Evolutionary conservation across 2,329 filamentous ascomycete species (phyloP).

Genomic region (Cladosporium velox): DNA sequence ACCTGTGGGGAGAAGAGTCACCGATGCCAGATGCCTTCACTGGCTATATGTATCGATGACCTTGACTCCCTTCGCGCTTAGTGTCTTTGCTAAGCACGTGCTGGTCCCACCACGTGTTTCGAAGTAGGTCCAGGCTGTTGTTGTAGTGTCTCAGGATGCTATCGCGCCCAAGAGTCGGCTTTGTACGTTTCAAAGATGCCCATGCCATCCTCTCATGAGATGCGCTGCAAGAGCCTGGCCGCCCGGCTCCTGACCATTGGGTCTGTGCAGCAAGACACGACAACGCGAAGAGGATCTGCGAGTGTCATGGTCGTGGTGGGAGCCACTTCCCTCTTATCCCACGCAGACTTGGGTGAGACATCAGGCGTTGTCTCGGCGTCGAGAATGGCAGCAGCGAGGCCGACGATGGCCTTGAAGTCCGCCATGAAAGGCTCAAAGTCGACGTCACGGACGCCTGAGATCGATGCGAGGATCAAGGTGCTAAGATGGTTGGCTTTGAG

Average conservation of each 20-base stretch:
- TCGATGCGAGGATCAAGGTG: constrained; percentile 35
- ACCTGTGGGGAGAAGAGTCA: not conserved
- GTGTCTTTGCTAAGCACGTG: not conserved
- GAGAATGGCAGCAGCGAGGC: constrained; percentile 20
- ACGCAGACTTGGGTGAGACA: constrained; percentile 15
- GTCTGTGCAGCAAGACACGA: constrained; percentile 17
- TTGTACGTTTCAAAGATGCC: not conserved
- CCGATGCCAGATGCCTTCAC: not conserved
- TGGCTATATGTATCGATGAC: not conserved
- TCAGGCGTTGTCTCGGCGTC: constrained; percentile 16
- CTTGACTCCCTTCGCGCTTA: not conserved
- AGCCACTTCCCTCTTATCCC: constrained; percentile 16
- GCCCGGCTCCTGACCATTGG: constrained; percentile 9
- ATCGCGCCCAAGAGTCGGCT: not conserved
- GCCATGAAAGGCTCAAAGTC: constrained; percentile 19
- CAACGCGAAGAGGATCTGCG: constrained; percentile 17
- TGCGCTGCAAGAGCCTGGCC: constrained; percentile 14
- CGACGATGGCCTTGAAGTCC: constrained; percentile 20
- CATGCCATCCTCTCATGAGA: constrained; percentile 8
- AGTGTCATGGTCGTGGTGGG: constrained; percentile 9
- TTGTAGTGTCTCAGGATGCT: not conserved
- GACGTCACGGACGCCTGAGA: constrained; percentile 15
- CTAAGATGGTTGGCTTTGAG: constrained; percentile 39
- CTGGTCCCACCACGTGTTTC: not conserved
- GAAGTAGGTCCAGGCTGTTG: not conserved